Base-by-base conservation (phyloP, 306 rosid genomes). In the Dryas octopetala region DNA sequence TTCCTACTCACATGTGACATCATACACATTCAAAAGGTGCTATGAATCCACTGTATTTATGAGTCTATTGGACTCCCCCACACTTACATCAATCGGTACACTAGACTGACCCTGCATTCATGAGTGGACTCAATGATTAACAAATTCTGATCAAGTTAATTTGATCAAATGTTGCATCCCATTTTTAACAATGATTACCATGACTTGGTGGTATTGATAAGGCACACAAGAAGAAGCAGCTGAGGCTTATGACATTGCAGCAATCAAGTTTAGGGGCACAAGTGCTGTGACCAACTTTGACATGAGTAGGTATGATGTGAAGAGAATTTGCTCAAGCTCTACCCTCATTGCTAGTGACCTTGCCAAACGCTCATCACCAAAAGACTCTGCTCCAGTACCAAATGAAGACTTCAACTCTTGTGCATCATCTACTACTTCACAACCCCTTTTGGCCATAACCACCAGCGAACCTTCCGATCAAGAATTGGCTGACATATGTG, bases 221-320 rank as follows among this genome's bases (percentile, higher is more conserved):
- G 99, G 99, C 75, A 96, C 99, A 32, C 99, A 92, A 85, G 99
- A 96, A 77, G 98, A 96, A 83, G 99, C 99, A 12, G 98, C 99
- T 11, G 99, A 96, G 86, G 98, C 99, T 58, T 96, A 96, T 68
- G 99, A 96, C 71, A 92, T 92, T 63, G 99, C 99, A n/a, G 99
- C 99, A 8, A 96, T 96, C 77, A 96, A 96, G 82, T 96, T 96
- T 78, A 79, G 99, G 50, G 99, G 99, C 54, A 96, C 93, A 45
- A 89, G 93, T 80, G 99, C 99, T 3, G 98, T 96, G 79, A 96
- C 98, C 59, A 96, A 96, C 79, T 96, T 96, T 62, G 99, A 92
- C 71, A 96, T 92, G 68, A 89, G 96, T 77, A 78, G 97, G 83
- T 96, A 95, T 50, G 99, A 95, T 55, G 99, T 95, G 78, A 95